Base-by-base conservation (phyloP, 257 asterid species). In the Nyctanthes arbortristis region DNA sequence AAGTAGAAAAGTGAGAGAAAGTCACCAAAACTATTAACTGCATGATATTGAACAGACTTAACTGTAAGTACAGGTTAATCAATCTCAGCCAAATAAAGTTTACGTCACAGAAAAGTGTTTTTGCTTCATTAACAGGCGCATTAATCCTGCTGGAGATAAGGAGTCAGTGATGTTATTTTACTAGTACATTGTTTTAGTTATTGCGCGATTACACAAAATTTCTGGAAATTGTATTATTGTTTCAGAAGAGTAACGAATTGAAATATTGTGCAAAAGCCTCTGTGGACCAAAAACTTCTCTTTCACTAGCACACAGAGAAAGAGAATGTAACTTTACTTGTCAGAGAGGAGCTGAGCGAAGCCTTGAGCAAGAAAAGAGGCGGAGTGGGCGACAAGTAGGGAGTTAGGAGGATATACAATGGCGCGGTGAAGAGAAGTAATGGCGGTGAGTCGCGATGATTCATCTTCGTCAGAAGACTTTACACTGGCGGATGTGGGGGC, bases 281-380 rank as follows among this genome's bases (percentile, higher is more conserved):
- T 24, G 10, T 52, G 22, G 59, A 52, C 28, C 59, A n/a, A 20
- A 45, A 47, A 47, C 27, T 47, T 52, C 22, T 36, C 22, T 8
- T 32, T 28, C 68, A 39, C 45, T 5, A 32, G 56, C 32, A 36
- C 14, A 4, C 27, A 65, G 45, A 45, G 39, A 70, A 35, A 49
- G 74, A 66, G 14, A 49, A 57, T 27, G 43, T 22, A 39, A 30
- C 63, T 66, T 71, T 91, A 93, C 99, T 87, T 88, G 75, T 93
- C 97, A 34, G 79, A 67, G 14, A 93, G 88, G 32, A 93, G 97
- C 45, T 91, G 91, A 57, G 89, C 82, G 76, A 93, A 81, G 74
- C 96, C 97, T 65, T 93, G 97, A 54, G 88, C 81, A 63, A 93
- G 89, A 81, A 75, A 91, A 40, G 99, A 89, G 60, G 99, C 97